Conservation (phyloP, 352 stramenopile species). For the Phytophthora brassicae region DNA sequence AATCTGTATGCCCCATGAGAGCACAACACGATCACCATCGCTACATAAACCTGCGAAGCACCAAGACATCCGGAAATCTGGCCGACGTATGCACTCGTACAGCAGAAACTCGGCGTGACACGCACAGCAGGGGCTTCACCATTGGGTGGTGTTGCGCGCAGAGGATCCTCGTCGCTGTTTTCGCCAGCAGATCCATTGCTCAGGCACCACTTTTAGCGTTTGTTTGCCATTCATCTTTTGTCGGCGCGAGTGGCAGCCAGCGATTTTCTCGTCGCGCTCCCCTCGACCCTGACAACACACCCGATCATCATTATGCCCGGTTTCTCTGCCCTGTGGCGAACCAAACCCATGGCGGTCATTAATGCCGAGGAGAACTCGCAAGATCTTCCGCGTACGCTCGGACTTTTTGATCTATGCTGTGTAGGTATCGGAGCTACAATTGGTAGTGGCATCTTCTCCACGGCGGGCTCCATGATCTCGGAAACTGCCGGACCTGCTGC, state of each 20-base stretch:
- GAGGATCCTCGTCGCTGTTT: conserved; percentile 17
- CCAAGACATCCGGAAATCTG: conserved; percentile 23
- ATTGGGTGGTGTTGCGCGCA: conserved; percentile 25
- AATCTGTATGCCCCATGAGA: too few species aligned
- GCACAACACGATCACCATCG: conserved; percentile 9
- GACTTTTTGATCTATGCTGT: conserved; percentile 79
- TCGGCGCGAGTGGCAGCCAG: conserved; percentile 3
- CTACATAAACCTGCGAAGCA: conserved; percentile 19
- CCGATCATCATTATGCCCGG: conserved; percentile 17
- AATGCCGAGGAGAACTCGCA: conserved; percentile 53
- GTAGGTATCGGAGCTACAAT: conserved; percentile 91
- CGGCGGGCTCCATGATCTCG: conserved; percentile 62
- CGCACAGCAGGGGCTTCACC: background rate
- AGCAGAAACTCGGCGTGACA: conserved; percentile 19
- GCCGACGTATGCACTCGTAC: conserved; percentile 20
- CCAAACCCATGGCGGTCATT: conserved; percentile 60
- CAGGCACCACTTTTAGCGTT: conserved; percentile 13
- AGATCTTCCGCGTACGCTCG: conserved; percentile 47
- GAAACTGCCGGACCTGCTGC: conserved; percentile 71
- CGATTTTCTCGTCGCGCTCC: background rate
- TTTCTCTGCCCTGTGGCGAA: conserved; percentile 41
- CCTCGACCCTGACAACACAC: background rate
- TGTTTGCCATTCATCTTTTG: conserved; percentile 20
- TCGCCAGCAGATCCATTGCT: conserved; percentile 24
- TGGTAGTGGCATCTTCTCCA: conserved; percentile 88